Evolutionary conservation across 352 stramenopile species (phyloP), one percentile per base, ranked within the genome.

Genomic region (Plasmopara halstedii): DNA sequence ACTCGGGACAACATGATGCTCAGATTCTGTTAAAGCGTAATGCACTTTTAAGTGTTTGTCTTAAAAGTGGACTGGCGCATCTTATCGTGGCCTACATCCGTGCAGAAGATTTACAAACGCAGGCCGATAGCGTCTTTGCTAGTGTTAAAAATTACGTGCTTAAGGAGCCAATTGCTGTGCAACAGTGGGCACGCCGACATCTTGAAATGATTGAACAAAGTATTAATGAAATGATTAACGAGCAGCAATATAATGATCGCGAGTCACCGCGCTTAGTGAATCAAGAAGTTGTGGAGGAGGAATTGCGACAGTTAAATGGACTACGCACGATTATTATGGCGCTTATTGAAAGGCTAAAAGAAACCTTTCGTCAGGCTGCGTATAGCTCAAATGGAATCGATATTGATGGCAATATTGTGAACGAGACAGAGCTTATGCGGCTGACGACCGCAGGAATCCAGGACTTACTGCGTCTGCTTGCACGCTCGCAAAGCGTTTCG

Each of bases 151-250:
- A 63, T 25, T 88, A 88, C 46, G 74, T 88, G 43, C 51, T 91
- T 7, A 85, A 83, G 38, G 79, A 91, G 25, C 79, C 79, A 17
- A 85, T 91, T 31, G 79, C 79, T 36, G 74, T 88, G 41, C 75
- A 88, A 39, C 79, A 91, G 53, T 91, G 79, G 79, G 62, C 64
- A 13, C 70, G 73, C 6, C 73, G 63, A 6, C 67, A 63, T 41
- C 58, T 91, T 0, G 73, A 86, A 19, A 35, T 31, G 4, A 55
- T 84, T 21, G 74, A 91, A 42, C 71, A 70, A 21, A 43, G 36
- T 17, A 60, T 85, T 31, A 77, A 83, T 34, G 63, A 74, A 27
- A 62, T 76, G 50, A 49, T 80, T 7, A 68, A 54, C 2, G 68
- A 83, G 21, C 58, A 78, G 20, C 55, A 75, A n/a, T 73, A 54